A percentile compares a stretch with the other conserved stretches of the same genome.
Conservation (phyloP, 139 green algal species). For the Nannochloris sp. region DNA sequence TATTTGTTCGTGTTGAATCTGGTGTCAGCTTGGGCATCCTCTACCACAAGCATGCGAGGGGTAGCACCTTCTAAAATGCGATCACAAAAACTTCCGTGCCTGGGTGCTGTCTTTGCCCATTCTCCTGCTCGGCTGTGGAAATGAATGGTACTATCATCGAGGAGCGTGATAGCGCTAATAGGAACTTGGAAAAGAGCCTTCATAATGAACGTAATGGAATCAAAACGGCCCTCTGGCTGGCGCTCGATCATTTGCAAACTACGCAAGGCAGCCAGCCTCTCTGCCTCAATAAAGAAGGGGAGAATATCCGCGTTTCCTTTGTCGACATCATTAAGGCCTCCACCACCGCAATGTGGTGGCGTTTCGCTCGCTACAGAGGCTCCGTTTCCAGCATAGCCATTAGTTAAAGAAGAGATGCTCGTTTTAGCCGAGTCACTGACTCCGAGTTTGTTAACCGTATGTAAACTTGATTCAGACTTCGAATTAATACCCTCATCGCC, state of each 20-base stretch:
- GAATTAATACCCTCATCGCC: too few relatives aligned
- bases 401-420: too few relatives aligned
- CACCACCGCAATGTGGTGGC: too few relatives aligned
- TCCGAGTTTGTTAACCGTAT: too few relatives aligned
- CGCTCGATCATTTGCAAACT: background rate
- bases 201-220: slow-evolving; percentile 8
- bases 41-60: slow-evolving; percentile 66
- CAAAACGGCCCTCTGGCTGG: slow-evolving; percentile 1
- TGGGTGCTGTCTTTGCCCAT: background rate
- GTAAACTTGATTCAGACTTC: too few relatives aligned
- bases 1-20: slow-evolving; percentile 57
- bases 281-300: background rate
- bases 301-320: too few relatives aligned
- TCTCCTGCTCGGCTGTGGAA: background rate
- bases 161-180: background rate
- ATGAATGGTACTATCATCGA: background rate
- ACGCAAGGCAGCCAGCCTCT: background rate
- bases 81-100: slow-evolving; percentile 61
- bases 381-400: too few relatives aligned
- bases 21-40: slow-evolving; percentile 52
- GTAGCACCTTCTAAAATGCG: slow-evolving; percentile 64
- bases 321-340: too few relatives aligned
- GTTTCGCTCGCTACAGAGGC: too few relatives aligned
- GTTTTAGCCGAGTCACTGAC: too few relatives aligned
- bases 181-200: slow-evolving; percentile 6